Base-by-base conservation (phyloP, 116 monocot species). In the Zostera marina region DNA sequence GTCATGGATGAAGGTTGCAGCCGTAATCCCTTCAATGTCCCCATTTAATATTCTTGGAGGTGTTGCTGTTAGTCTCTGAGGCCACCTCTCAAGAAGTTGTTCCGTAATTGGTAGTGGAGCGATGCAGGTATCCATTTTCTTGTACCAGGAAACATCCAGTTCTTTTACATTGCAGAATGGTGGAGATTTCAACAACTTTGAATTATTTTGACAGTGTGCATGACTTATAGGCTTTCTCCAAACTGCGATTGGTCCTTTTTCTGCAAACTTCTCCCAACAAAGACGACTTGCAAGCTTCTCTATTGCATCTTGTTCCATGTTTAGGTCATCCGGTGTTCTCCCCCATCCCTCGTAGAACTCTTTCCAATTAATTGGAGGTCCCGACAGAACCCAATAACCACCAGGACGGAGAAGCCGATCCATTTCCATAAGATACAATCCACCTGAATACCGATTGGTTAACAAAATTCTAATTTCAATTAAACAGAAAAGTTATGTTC, bases 331-430 rank as follows among this genome's bases (percentile, higher is more conserved):
- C 11, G 66, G 61, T 62, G 68, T 76, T 49, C 80, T 70, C 23
- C 64, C 40, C 87, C 83, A 92, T 60, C 82, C 78, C 56, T 81
- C 76, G 25, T 83, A 76, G 52, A 72, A 60, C 17, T 52, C 54
- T 68, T 75, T 80, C 92, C 87, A 87, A 49, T 79, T 81, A 58
- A 87, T 87, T 9, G 92, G 92, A 41, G 94, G 88, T 17, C 82
- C 89, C 65, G 89, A 85, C 64, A 84, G 75, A 55, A 88, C 85
- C 82, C 81, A 94, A 17, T 75, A 88, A 55, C 94, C 94, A 72
- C 94, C 88, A 71, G 94, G 94, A 46, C 80, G 70, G 41, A 88
- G 82, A 71, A 96, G 62, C n/a, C 94, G 74, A 47, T 96, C 85
- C 66, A 96, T 88, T 69, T 96, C 89, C 64, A 96, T 54, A 26